Percentiles rank a stretch among this genome's conserved stretches.
Evolutionary conservation across 2,329 filamentous ascomycete genomes (phyloP).

Genomic region (Cryphonectria japonica): DNA sequence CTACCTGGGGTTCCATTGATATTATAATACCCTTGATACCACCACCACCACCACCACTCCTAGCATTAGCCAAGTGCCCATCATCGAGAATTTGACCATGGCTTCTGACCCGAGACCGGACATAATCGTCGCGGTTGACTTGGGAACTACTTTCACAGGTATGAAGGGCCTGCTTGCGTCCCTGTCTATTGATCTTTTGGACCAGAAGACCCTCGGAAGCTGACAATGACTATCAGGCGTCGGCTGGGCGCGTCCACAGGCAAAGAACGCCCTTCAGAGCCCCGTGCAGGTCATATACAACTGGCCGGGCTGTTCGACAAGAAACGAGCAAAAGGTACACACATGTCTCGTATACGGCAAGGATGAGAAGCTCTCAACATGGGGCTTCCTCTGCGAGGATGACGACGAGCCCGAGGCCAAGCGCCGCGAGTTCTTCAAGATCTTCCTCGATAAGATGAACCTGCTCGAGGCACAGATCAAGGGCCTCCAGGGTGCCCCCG

Average conservation of each 20-base stretch:
- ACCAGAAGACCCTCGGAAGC: background rate
- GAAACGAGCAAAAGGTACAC: constrained; percentile 59
- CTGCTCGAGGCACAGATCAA: constrained; percentile 47
- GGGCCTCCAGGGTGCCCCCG: constrained; percentile 48
- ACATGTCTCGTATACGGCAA: constrained; percentile 53
- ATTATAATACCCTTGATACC: constrained; percentile 18
- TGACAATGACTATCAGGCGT: constrained; percentile 39
- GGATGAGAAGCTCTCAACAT: constrained; percentile 47
- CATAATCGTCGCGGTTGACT: constrained; percentile 47
- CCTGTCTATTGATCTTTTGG: background rate
- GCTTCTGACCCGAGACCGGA: constrained; percentile 36
- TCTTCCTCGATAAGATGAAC: constrained; percentile 53
- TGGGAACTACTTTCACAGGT: constrained; percentile 53
- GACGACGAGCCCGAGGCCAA: constrained; percentile 44
- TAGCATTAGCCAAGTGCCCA: background rate
- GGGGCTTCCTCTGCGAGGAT: constrained; percentile 58
- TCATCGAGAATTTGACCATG: constrained; percentile 8
- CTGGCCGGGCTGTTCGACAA: constrained; percentile 57
- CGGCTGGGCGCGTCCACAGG: constrained; percentile 39
- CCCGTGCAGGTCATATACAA: constrained; percentile 53
- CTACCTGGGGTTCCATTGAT: background rate
- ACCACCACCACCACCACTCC: background rate
- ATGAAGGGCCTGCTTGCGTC: constrained; percentile 19
- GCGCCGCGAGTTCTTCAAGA: constrained; percentile 58
- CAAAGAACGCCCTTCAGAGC: constrained; percentile 39